Conservation (phyloP, 1,139 yeast species). For the Meyerozyma smithsonii region DNA sequence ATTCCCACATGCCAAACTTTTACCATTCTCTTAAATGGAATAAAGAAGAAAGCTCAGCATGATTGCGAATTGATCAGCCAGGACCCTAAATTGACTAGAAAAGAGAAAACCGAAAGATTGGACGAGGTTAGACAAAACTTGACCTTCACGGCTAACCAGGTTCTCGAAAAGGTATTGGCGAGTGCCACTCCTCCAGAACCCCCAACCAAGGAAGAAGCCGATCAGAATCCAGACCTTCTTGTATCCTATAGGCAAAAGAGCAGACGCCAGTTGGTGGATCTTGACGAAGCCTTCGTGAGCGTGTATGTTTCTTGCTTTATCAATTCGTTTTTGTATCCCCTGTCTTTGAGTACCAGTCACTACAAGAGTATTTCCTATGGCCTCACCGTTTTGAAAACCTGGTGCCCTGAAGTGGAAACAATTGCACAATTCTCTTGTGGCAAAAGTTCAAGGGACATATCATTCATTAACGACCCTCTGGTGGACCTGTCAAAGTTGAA, state of each 20-base stretch:
- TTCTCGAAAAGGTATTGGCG: slow-evolving; percentile 23
- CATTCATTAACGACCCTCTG: slow-evolving; percentile 5
- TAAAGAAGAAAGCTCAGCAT: slow-evolving; percentile 20
- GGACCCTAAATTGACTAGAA: slow-evolving; percentile 13
- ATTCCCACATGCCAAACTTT: slow-evolving; percentile 36
- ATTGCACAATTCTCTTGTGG: slow-evolving; percentile 13
- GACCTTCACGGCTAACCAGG: slow-evolving; percentile 23
- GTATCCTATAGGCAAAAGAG: slow-evolving; percentile 16
- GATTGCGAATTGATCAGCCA: slow-evolving; percentile 15
- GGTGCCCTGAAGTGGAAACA: slow-evolving; percentile 31
- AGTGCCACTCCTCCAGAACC: slow-evolving; percentile 33
- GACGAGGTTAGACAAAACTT: slow-evolving; percentile 27
- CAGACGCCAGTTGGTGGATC: slow-evolving; percentile 19
- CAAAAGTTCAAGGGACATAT: slow-evolving; percentile 3
- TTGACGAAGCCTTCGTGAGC: slow-evolving; percentile 28
- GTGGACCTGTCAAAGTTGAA: slow-evolving; percentile 15
- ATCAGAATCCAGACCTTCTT: slow-evolving; percentile 17
- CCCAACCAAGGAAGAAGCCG: slow-evolving; percentile 25
- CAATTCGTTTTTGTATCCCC: slow-evolving; percentile 26
- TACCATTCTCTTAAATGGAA: slow-evolving; percentile 37
- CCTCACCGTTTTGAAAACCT: slow-evolving; percentile 22
- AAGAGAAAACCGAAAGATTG: slow-evolving; percentile 20
- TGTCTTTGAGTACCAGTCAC: slow-evolving; percentile 17
- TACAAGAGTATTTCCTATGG: slow-evolving; percentile 28
- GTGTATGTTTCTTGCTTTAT: slow-evolving; percentile 29